A percentile compares a stretch with the other conserved stretches of the same genome.
Evolutionary conservation across 2,329 filamentous ascomycete genomes (phyloP).

Genomic region (Sphaceloma murrayae): DNA sequence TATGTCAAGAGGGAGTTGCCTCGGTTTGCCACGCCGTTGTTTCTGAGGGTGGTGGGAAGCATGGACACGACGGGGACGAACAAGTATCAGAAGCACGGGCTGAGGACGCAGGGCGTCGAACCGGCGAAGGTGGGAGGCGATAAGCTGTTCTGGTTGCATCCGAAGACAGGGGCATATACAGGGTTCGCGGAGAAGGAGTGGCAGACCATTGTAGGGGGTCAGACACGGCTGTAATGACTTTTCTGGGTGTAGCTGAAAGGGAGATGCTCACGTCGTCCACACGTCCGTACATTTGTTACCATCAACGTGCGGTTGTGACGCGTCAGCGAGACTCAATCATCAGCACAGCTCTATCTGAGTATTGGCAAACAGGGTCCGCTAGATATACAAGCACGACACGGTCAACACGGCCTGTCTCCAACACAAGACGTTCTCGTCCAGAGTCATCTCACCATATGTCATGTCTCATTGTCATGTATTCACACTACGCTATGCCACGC

Average conservation of each 20-base stretch:
- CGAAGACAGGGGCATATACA: conserved; percentile 50
- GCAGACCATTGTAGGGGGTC: conserved; percentile 55
- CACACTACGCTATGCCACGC: too few species aligned
- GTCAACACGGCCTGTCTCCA: too few species aligned
- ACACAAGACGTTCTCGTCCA: too few species aligned
- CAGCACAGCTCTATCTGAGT: too few species aligned
- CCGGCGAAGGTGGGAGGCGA: conserved; percentile 45
- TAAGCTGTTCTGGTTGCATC: conserved; percentile 57
- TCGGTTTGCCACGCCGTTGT: conserved; percentile 66
- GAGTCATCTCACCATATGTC: too few species aligned
- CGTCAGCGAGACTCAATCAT: too few species aligned
- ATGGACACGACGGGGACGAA: conserved; percentile 69
- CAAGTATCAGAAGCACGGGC: conserved; percentile 72
- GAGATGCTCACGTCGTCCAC: too few species aligned
- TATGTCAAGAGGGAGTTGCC: conserved; percentile 54
- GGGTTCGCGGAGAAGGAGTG: conserved; percentile 60
- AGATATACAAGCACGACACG: too few species aligned
- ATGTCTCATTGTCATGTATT: too few species aligned
- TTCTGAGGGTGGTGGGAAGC: conserved; percentile 57
- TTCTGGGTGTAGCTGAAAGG: neutral
- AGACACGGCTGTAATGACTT: conserved; percentile 54
- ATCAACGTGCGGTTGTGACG: too few species aligned
- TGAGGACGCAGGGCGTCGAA: conserved; percentile 66
- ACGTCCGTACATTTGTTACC: too few species aligned
- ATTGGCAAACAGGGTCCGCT: too few species aligned